phyloP scores from a whole-genome alignment of 1,284 basidiomycete species.

The Gomphus sp. region DNA sequence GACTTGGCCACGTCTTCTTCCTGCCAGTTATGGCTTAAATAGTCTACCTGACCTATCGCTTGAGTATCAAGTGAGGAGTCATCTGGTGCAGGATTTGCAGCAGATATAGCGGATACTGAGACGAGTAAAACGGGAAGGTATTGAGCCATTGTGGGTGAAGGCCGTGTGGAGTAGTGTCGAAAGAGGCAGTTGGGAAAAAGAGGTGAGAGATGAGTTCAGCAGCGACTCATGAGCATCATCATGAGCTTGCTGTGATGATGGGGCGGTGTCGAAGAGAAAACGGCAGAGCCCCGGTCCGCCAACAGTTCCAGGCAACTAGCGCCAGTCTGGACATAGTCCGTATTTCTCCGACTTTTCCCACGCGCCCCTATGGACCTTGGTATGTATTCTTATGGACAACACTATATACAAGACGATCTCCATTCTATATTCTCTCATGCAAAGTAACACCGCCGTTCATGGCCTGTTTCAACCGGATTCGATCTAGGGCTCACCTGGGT shows the following conservation, averaged over 20 bases:
- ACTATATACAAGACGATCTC: neutral
- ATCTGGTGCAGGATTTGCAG: constrained; percentile 44
- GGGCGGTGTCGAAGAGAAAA: neutral
- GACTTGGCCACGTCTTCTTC: constrained; percentile 98
- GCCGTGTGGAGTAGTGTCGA: neutral
- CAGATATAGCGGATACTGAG: constrained; percentile 46
- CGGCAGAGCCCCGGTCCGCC: neutral
- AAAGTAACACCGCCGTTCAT: neutral
- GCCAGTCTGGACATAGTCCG: neutral
- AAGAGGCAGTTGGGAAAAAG: neutral
- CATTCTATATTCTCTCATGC: neutral
- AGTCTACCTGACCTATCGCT: constrained; percentile 70
- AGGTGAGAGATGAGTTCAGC: neutral
- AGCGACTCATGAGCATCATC: neutral
- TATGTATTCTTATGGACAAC: neutral
- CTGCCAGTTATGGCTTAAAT: constrained; percentile 90
- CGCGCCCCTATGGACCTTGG: neutral
- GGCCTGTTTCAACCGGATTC: neutral
- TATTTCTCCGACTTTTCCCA: neutral
- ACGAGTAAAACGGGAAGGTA: constrained; percentile 62
- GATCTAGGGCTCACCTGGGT: neutral
- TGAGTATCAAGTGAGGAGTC: constrained; percentile 48
- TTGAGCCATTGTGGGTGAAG: constrained; percentile 26
- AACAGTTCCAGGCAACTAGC: neutral
- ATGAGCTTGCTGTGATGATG: neutral